These are phyloP conservation scores for Epithemia pelagica DNA, from an alignment of 108 stramenopile species.

Conservation along the genomic window DNA sequence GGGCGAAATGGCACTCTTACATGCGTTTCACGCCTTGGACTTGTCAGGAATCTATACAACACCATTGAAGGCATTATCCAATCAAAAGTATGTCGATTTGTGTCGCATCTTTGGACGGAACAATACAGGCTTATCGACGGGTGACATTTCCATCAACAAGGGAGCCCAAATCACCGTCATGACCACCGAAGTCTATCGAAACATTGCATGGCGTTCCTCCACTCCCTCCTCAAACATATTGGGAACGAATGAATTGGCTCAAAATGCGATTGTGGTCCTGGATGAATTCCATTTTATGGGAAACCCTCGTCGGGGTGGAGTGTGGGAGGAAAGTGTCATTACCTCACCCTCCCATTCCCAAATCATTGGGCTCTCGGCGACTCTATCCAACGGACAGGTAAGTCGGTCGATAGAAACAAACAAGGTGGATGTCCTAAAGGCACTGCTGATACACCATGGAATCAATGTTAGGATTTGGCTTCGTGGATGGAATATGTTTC, in stretches of 20 bases:
- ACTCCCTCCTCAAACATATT: slow-evolving; percentile 5
- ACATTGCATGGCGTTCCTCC: slow-evolving; percentile 75
- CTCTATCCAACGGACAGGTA: slow-evolving; percentile 64
- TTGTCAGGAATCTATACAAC: slow-evolving; percentile 84
- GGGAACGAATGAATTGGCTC: slow-evolving; percentile 9
- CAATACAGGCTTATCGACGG: slow-evolving; percentile 55
- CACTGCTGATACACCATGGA: too few species aligned
- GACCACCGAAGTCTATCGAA: slow-evolving; percentile 94
- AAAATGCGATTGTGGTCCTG: slow-evolving; percentile 65
- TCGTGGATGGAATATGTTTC: slow-evolving; percentile 79
- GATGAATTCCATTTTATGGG: slow-evolving; percentile 99
- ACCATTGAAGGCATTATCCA: slow-evolving; percentile 89
- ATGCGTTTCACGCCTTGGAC: slow-evolving; percentile 49
- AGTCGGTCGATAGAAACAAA: too few species aligned
- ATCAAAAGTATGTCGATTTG: slow-evolving; percentile 88
- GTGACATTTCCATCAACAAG: slow-evolving; percentile 82
- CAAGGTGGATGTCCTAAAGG: too few species aligned
- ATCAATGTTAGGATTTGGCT: slow-evolving; percentile 28
- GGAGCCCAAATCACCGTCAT: slow-evolving; percentile 83
- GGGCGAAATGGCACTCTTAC: slow-evolving; percentile 85
- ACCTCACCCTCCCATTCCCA: slow-evolving; percentile 73
- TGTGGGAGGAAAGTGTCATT: slow-evolving; percentile 94
- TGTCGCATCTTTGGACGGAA: slow-evolving; percentile 45
- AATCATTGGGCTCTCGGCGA: slow-evolving; percentile 88
- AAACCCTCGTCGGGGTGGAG: slow-evolving; percentile 82